Evolutionary conservation across 2,329 filamentous ascomycete genomes (phyloP), one percentile per base, ranked within the genome.

Genomic region (Helicocarpus griseus): DNA sequence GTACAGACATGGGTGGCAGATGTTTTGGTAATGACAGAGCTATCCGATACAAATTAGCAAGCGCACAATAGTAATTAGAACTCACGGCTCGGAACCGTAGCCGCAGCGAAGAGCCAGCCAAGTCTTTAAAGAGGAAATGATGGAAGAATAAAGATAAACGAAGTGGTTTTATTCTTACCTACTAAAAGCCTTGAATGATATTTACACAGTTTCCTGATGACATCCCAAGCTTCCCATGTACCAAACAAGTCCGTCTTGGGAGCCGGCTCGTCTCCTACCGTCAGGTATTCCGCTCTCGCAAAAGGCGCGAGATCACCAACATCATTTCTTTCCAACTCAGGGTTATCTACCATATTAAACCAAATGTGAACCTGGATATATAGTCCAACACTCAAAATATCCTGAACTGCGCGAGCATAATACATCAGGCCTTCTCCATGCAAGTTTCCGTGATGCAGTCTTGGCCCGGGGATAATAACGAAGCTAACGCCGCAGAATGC

Each of bases 151-250:
- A 48, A 46, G 28, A 50, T 36, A 38, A 6, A 33, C 38, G 24
- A 19, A 44, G 2, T 19, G 4, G 22, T 33, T 51, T 22, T 43
- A 51, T 63, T 67, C 88, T 74, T 84, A 95, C 91, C 87, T 69
- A 96, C 81, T 62, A 82, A 85, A 35, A 98, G 76, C 65, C 89
- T 81, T 52, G 78, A 72, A 68, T 85, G 85, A 70, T 98, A 97
- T 71, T 84, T 86, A 78, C 89, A 96, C 52, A 89, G 75, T 49
- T 83, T 85, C 49, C 93, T 80, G 61, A 98, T 86, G 21, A 85
- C 77, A 66, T 98, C 85, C 93, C 93, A 98, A 1, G 86, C 85
- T 69, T 97, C 90, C 94, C 94, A 98, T 2, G 84, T 78, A 49
- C 83, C 83, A 67, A 88, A 93, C 0, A 86, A 68, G 61, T 91